Base-by-base conservation (phyloP, 768 basidiomycete genomes). In the Stropharia rugosoannulata region DNA sequence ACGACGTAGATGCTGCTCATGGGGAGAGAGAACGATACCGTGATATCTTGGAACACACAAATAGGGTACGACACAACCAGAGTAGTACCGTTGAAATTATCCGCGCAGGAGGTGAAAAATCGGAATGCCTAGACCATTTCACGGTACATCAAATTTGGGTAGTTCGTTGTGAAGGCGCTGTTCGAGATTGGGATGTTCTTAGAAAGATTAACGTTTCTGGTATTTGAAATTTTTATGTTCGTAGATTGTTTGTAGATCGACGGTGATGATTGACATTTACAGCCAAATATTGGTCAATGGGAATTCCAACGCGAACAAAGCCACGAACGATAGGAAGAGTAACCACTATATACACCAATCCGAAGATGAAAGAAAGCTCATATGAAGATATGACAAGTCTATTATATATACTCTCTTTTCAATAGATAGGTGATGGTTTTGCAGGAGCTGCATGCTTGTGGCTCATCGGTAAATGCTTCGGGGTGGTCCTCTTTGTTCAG, bases 91-190 rank as follows among this genome's bases (percentile, higher is more conserved):
- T 46, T 15, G 56, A 53, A 13, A 52, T 81, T 29, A 68, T 70
- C 37, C 70, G 71, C 62, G 73, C 70, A 42, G 29, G 37, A 4
- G 61, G 56, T n/a, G 60, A 57, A 25, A 64, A 65, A 4, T 68
- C 65, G 1, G 71, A 70, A n/a, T 73, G 69, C 72, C 51, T 84
- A 13, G 55, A 62, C 18, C 74, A 75, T 6, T 83, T 86, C 47
- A 61, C 66, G 35, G 76, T 75, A 5, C 59, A 59, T 39, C 84
- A 87, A 61, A 66, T 87, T 29, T 89, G 86, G 87, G 64, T 82
- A 32, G 76, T 75, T n/a, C 64, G 72, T 29, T 88, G 85, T 60
- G 78, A 79, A 15, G 86, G 86, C 12, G 81, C 79, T 0, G 84
- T 87, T 0, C 79, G 81, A 55, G 70, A 66, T 18, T 89, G 87